Base-by-base conservation (phyloP, 805 yeast species). In the Cephaloascus fragrans region DNA sequence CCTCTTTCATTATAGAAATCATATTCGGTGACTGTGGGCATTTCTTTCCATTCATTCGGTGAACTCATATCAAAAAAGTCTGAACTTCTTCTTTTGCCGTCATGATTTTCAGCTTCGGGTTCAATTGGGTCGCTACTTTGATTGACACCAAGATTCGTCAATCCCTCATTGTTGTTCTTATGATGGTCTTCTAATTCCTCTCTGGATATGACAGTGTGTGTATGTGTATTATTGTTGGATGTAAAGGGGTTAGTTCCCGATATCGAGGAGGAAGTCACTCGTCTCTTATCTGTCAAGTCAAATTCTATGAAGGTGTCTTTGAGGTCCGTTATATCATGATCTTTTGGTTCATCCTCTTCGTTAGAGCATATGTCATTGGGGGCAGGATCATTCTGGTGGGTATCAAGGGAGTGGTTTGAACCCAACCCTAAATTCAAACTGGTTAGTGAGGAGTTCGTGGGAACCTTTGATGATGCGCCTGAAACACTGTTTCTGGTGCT, bases 1-100 rank as follows among this genome's bases (percentile, higher is more conserved):
- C 93, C 97, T 49, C 74, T 75, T 19, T 86, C 84, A 51, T 90
- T 85, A 54, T 86, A 90, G 33, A 86, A 72, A 44, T 86, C 86
- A 41, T 75, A 69, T 37, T 80, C 76, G 3, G 95, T 78, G 20
- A 86, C 80, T 0, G 90, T 79, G 34, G 83, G 82, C 86, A 93
- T 88, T 15, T 83, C 77, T 51, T 83, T 80, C 98, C 98, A 93
- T 20, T 71, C 80, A 4, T 61, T 36, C 12, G 67, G 73, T 28
- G 69, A 60, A 17, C 58, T 62, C 4, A 57, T 41, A 32, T 32
- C 37, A 12, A 33, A 39, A 8, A 37, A 38, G 18, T 28, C 29
- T 8, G 28, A 6, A 23, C 12, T 23, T 6, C 10, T 12, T 12
- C 12, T 23, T 12, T 23, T 6, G 6, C 10, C 6, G 28, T 6